phyloP scores from a whole-genome alignment of 1,284 basidiomycete species.

The Termitomyces sp. region DNA sequence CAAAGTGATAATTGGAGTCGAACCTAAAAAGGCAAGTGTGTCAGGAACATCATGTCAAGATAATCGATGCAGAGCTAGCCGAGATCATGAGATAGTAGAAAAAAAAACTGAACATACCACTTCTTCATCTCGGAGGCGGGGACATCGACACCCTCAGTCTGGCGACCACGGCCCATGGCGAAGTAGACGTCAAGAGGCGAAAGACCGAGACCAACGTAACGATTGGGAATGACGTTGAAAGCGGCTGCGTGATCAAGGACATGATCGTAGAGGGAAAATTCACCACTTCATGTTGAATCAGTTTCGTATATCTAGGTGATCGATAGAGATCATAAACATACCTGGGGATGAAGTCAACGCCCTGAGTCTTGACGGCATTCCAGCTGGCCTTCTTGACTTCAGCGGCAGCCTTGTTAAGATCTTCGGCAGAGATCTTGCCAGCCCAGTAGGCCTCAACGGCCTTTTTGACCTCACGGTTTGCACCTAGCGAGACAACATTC shows the following conservation, averaged over 20 bases:
- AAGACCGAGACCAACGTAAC: slow-evolving; percentile 86
- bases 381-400: slow-evolving; percentile 90
- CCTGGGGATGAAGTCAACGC: slow-evolving; percentile 94
- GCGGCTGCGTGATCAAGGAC: slow-evolving; percentile 96
- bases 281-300: slow-evolving; percentile 60
- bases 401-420: slow-evolving; percentile 86
- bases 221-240: slow-evolving; percentile 96
- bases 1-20: slow-evolving; percentile 99
- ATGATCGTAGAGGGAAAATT: slow-evolving; percentile 98
- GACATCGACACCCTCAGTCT: slow-evolving; percentile 91
- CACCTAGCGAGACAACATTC: slow-evolving; percentile 43
- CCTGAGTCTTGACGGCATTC: slow-evolving; percentile 82
- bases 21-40: slow-evolving; percentile 57
- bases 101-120: slow-evolving; percentile 54
- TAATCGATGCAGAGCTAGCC: slow-evolving; percentile 6
- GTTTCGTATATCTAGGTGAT: slow-evolving; percentile 20
- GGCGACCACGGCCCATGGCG: slow-evolving; percentile 98
- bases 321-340: slow-evolving; percentile 33
- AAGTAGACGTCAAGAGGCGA: slow-evolving; percentile 95
- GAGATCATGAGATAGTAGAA: slow-evolving; percentile 6
- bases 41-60: slow-evolving; percentile 2
- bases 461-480: slow-evolving; percentile 98
- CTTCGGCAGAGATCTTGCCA: slow-evolving; percentile 85
- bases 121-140: slow-evolving; percentile 99
- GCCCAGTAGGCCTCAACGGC: slow-evolving; percentile 98